These are phyloP conservation scores for Hirschfeldia incana DNA, from an alignment of 345 rosid species.

Conservation along the genomic window DNA sequence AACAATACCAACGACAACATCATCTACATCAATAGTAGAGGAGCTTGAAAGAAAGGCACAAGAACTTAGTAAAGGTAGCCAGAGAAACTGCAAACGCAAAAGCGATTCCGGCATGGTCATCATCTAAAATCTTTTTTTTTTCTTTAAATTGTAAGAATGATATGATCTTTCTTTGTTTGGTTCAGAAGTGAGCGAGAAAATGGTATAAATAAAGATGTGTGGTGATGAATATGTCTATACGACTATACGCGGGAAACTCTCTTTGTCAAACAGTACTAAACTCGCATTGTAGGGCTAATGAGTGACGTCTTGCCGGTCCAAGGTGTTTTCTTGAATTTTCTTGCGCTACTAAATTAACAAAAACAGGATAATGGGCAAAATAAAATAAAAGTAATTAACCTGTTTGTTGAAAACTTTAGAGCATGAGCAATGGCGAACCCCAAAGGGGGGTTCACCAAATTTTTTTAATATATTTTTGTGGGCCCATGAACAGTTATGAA, in stretches of 20 bases:
- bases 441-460: too few relatives aligned
- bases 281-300: too few relatives aligned
- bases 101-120: not conserved
- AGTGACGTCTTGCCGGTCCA: too few relatives aligned
- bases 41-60: not conserved
- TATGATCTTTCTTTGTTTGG: not conserved
- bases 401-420: not conserved
- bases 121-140: not conserved
- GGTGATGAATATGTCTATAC: not conserved
- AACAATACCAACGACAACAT: not conserved
- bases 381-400: too few relatives aligned
- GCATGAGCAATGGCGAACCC: too few relatives aligned
- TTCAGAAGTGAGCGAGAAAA: not conserved
- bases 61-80: not conserved
- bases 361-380: not conserved
- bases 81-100: not conserved
- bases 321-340: not conserved
- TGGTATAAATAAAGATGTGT: not conserved
- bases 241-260: too few relatives aligned
- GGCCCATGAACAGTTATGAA: too few relatives aligned
- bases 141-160: not conserved
- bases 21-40: not conserved
- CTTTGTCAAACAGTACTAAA: too few relatives aligned
- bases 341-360: not conserved
- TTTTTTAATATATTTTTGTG: too few relatives aligned